phyloP scores from a whole-genome alignment of 495 filamentous ascomycete species.

The Aspergillus ostianus region DNA sequence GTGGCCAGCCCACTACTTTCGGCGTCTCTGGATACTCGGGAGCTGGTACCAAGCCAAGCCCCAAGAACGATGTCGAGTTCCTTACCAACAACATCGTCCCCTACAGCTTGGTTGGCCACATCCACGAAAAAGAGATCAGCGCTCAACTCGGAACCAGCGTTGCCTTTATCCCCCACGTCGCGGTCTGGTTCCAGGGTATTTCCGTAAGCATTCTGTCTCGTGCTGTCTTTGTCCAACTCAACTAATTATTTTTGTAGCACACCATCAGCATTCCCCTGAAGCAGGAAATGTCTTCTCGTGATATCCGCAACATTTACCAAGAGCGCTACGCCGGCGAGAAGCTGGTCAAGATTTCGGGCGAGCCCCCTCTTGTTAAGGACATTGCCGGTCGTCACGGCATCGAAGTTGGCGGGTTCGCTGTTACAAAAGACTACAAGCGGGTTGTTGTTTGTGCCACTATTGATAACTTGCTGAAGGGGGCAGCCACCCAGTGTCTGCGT shows the following conservation, averaged over 20 bases:
- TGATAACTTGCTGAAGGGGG: constrained; percentile 95
- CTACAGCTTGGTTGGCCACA: constrained; percentile 91
- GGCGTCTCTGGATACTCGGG: constrained; percentile 96
- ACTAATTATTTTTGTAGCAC: constrained; percentile 45
- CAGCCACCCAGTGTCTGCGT: constrained; percentile 93
- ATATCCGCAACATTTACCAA: constrained; percentile 93
- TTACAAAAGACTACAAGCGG: constrained; percentile 81
- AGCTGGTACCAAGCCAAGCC: constrained; percentile 90
- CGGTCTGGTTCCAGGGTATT: constrained; percentile 97
- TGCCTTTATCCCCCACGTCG: constrained; percentile 93
- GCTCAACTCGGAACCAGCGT: constrained; percentile 72
- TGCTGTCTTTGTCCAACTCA: background rate
- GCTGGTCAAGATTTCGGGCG: constrained; percentile 87
- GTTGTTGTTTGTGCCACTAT: constrained; percentile 97
- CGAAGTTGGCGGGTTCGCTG: constrained; percentile 92
- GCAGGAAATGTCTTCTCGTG: constrained; percentile 79
- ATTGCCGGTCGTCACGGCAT: constrained; percentile 90
- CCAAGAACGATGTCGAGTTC: constrained; percentile 92
- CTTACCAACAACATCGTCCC: constrained; percentile 89
- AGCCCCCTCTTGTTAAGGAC: constrained; percentile 81
- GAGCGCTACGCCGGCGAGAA: constrained; percentile 94
- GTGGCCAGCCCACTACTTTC: constrained; percentile 80
- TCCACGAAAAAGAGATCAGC: constrained; percentile 92
- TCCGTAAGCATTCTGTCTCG: constrained; percentile 41
- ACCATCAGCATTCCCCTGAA: constrained; percentile 86